A percentile compares a stretch with the other conserved stretches of the same genome.
Conservation (phyloP, 257 asterid genomes). For the Jasminum sambac region DNA sequence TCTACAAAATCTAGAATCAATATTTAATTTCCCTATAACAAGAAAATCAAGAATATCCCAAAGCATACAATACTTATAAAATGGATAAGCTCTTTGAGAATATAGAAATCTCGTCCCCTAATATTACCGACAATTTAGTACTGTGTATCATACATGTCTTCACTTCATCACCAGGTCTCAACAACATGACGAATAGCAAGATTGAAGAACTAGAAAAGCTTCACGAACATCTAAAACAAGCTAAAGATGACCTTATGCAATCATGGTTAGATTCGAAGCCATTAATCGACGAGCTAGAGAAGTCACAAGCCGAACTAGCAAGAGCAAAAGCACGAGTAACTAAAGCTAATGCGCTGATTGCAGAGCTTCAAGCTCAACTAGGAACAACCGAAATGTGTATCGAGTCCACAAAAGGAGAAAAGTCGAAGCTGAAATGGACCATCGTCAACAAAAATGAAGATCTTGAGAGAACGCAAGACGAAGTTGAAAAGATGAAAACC, state of each 20-base stretch:
- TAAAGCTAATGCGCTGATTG: constrained; percentile 21
- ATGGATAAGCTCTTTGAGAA: not conserved
- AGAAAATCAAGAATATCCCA: constrained; percentile 4
- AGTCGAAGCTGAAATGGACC: constrained; percentile 26
- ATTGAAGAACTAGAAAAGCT: constrained; percentile 38
- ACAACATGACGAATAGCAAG: constrained; percentile 17
- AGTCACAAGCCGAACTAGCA: constrained; percentile 44
- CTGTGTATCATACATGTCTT: not conserved
- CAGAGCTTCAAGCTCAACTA: constrained; percentile 46
- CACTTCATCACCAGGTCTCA: constrained; percentile 6
- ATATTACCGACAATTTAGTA: not conserved
- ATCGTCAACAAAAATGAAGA: constrained; percentile 37
- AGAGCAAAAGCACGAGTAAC: constrained; percentile 26
- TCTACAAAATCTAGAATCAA: not conserved
- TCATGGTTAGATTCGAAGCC: constrained; percentile 72
- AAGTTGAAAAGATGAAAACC: constrained; percentile 41
- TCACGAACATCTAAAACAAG: constrained; percentile 44
- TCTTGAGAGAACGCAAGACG: constrained; percentile 41
- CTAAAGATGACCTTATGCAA: constrained; percentile 62
- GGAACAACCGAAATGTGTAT: constrained; percentile 29
- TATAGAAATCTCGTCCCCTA: not conserved
- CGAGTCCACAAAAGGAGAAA: constrained; percentile 47
- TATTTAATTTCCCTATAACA: constrained; percentile 10
- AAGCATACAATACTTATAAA: not conserved
- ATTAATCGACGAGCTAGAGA: constrained; percentile 60